Conservation (phyloP, 1,139 yeast genomes). For the Yamadazyma conglobata region DNA sequence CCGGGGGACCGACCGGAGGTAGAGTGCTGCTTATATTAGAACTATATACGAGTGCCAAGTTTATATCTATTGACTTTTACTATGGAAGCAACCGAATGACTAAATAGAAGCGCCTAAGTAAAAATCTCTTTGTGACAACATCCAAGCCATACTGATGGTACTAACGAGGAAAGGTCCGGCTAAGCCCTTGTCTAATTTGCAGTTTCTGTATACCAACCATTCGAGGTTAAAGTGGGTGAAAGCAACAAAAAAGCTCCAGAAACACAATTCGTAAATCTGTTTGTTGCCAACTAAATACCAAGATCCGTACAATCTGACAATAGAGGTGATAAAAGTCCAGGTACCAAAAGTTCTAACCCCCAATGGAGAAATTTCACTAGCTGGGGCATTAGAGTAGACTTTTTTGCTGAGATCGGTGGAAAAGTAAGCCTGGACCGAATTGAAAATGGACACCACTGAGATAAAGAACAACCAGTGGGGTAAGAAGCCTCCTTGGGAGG, state of each 20-base stretch:
- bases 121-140: constrained; percentile 53
- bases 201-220: constrained; percentile 75
- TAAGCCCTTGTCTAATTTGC: constrained; percentile 83
- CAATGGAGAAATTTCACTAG: constrained; percentile 57
- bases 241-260: constrained; percentile 83
- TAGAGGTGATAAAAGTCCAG: constrained; percentile 87
- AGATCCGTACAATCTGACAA: constrained; percentile 86
- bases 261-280: constrained; percentile 72
- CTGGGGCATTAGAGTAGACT: constrained; percentile 70
- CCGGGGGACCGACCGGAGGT: too few species aligned
- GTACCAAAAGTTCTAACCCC: constrained; percentile 97
- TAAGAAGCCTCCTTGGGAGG: constrained; percentile 35
- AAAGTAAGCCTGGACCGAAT: constrained; percentile 83
- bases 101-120: constrained; percentile 22
- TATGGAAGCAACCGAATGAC: background rate
- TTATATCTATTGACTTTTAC: too few species aligned
- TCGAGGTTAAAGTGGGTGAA: constrained; percentile 80
- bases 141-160: constrained; percentile 56
- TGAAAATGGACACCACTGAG: constrained; percentile 85
- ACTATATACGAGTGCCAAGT: too few species aligned
- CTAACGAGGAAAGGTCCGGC: constrained; percentile 79
- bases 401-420: constrained; percentile 69
- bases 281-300: constrained; percentile 57
- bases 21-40: too few species aligned
- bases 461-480: constrained; percentile 55